Conservation (phyloP, 805 yeast genomes). For the Ogataea methylovora region DNA sequence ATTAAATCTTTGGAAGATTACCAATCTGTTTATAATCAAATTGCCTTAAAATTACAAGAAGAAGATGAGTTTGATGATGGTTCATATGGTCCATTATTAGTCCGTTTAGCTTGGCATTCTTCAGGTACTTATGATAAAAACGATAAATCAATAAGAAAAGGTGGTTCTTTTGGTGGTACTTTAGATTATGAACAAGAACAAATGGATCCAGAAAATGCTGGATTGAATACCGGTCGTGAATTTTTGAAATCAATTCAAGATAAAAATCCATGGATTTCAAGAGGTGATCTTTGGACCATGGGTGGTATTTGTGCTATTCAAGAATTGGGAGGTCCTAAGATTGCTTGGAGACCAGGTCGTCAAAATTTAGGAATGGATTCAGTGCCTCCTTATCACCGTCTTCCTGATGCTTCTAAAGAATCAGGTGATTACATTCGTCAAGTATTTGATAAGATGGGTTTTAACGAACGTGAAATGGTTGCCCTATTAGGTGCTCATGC, state of each 20-base stretch:
- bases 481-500: conserved; percentile 41
- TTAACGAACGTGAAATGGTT: conserved; percentile 39
- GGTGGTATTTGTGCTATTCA: conserved; percentile 64
- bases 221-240: conserved; percentile 45
- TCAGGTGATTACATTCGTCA: conserved; percentile 35
- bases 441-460: conserved; percentile 40
- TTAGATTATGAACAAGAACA: conserved; percentile 46
- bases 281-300: conserved; percentile 66
- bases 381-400: conserved; percentile 41
- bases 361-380: conserved; percentile 24
- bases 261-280: conserved; percentile 52
- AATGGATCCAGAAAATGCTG: conserved; percentile 41
- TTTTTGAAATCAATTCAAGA: conserved; percentile 48
- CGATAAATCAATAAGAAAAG: conserved; percentile 31
- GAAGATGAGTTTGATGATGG: conserved; percentile 55
- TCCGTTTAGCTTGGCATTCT: conserved; percentile 43
- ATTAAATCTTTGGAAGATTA: conserved; percentile 42
- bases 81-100: conserved; percentile 41
- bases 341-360: conserved; percentile 49
- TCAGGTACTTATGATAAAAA: conserved; percentile 38
- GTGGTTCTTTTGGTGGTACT: conserved; percentile 47
- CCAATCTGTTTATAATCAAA: conserved; percentile 64
- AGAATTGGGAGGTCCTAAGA: conserved; percentile 58
- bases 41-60: conserved; percentile 53
- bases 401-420: conserved; percentile 42